Evolutionary conservation across 257 asterid genomes (phyloP), one percentile per base, ranked within the genome.

Genomic region (Nicotiana obtusifolia): DNA sequence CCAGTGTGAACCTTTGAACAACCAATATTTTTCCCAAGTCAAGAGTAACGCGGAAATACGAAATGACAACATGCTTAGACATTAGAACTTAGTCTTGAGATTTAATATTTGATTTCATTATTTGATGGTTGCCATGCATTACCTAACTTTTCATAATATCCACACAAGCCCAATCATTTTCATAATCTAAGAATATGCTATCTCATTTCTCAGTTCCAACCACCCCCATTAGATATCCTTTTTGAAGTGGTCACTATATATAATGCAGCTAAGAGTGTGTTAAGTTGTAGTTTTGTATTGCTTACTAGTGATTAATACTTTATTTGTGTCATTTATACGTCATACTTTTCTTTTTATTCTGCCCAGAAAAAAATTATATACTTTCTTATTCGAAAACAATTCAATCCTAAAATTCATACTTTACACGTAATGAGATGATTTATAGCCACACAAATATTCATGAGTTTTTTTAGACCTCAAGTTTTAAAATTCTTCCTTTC

Each of bases 1-100:
- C 37, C 78, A 73, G 22, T 1, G 28, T 22, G 61, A 73, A 73
- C 60, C 78, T 73, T 47, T 20, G 78, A 47, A 73, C 78, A 22
- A 24, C 15, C 60, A 44, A 47, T 47, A 73, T 47, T 59, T 41
- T 73, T 24, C 22, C 37, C 8, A 47, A 73, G 61, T 73, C 79
- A 73, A 73, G 47, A 44, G 24, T 73, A 4, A 47, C 35, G 30
- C 20, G 61, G 61, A 20, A 47, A 20, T 41, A 5, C 7, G 16
- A 10, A 11, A 47, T 7, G 20, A 71, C 37, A 22, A 44, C 59
- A 44, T 13, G 59, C 78, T 22, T 71, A 44, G 35, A 44, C 11
- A 47, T 14, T 44, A 3, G 37, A 71, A 44, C 60, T 71, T 71
- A 5, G 37, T 71, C 60, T 44, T 71, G 22, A 44, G 5, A 41